A percentile compares a stretch with the other conserved stretches of the same genome.
phyloP scores from a whole-genome alignment of 2,329 filamentous ascomycete species.

The Meredithiella fracta region DNA sequence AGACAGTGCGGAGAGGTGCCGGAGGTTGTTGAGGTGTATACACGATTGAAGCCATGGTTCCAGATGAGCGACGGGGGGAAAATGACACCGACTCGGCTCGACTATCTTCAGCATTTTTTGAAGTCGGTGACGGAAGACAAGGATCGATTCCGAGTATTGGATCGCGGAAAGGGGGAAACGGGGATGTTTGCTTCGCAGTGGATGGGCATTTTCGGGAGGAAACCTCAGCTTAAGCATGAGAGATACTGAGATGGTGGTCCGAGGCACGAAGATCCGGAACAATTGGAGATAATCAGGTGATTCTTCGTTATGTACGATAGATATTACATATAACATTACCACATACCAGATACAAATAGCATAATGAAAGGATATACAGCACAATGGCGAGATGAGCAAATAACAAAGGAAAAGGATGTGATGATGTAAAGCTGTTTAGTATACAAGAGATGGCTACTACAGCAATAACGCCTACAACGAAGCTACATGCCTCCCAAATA shows the following conservation, averaged over 20 bases:
- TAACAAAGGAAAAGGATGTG: not conserved
- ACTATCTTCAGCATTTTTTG: constrained; percentile 28
- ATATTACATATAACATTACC: constrained; percentile 3
- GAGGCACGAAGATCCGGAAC: not conserved
- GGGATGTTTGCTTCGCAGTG: constrained; percentile 9
- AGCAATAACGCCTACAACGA: not conserved
- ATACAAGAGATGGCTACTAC: constrained; percentile 4
- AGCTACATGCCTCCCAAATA: not conserved
- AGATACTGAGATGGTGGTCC: not conserved
- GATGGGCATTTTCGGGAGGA: constrained; percentile 5
- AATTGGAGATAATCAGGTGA: not conserved
- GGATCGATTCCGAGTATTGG: too few relatives aligned
- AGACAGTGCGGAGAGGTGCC: constrained; percentile 37
- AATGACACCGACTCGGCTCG: constrained; percentile 36
- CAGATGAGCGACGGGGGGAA: constrained; percentile 25
- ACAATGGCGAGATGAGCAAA: not conserved
- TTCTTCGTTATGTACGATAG: not conserved
- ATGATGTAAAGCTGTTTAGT: not conserved
- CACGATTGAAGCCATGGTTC: constrained; percentile 32
- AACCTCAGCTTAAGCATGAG: too few relatives aligned
- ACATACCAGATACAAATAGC: not conserved
- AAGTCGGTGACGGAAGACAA: constrained; percentile 8
- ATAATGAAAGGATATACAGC: not conserved
- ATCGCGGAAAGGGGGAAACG: too few relatives aligned
- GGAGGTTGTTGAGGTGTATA: constrained; percentile 38